Evolutionary conservation across 257 asterid species (phyloP), one percentile per base, ranked within the genome.

Genomic region (Solanum lycopersicoides): DNA sequence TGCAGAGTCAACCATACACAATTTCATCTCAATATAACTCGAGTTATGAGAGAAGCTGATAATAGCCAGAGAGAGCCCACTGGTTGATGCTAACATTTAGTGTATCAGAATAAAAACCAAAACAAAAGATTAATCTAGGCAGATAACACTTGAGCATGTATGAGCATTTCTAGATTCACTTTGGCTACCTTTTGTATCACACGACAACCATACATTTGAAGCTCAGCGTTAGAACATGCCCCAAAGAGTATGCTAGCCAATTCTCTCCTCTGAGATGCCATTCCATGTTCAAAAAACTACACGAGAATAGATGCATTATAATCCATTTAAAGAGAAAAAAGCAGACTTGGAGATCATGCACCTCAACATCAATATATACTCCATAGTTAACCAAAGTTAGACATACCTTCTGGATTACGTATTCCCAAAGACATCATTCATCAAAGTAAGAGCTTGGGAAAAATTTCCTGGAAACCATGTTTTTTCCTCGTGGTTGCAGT

Each of bases 361-460:
- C 25, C 77, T 53, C 42, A 75, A 65, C 9, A 20, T 15, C 59
- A 47, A 82, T 82, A 53, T 45, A 79, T 50, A 82, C 41, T 45
- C 85, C 85, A 75, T n/a, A n/a, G 83, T n/a, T 20, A 42, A 76
- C 60, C 60, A 60, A 28, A 76, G 8, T 35, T 66, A 60, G 34
- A 11, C 41, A 85, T 91, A 95, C 99, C 99, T 96, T 96, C 89
- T 96, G 99, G 86, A 96, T 93, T 56, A 96, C 99, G 87, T 96
- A 96, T 96, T 96, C 71, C 99, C 99, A 74, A 96, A 96, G 86
- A 96, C 99, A 89, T 96, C 99, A 82, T 98, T 96, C 95, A 96
- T 93, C 89, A 96, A 74, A 5, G 97, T 91, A 83, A 96, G 95
- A 90, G 99, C 98, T 77, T 95, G 84, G 98, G 98, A 82, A 91